Base-by-base conservation (phyloP, 176 grass and related monocot genomes). In the Raddia guianensis region DNA sequence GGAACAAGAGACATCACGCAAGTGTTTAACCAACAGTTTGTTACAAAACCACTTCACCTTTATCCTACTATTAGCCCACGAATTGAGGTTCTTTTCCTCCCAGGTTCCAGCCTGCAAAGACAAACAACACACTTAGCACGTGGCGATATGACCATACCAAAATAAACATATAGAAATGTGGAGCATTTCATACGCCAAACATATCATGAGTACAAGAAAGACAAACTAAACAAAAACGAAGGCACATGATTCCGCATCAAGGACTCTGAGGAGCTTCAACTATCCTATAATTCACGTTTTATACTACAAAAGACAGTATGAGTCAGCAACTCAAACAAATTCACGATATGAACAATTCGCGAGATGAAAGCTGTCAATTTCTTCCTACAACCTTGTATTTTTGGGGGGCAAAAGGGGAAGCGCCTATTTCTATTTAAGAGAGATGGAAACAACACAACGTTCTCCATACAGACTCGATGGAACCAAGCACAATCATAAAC, bases 21-120 rank as follows among this genome's bases (percentile, higher is more conserved):
- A 80, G 46, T 16, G 53, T 69, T 70, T 64, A 12, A 8, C 12
- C 51, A 76, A 48, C 15, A 37, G 11, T 49, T 60, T 6, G 33
- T 12, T 8, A 61, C 4, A 8, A 67, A 83, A 63, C 10, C 15
- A 78, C 49, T 19, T 15, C 56, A 99, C 96, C 90, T 99, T 99
- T 70, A 99, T 95, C 69, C 92, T 87, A 71, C 76, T 74, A 67
- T 53, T 95, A 63, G 96, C 92, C 96, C 96, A 99, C 86, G 96
- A 88, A 87, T 89, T 95, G 18, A 99, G 90, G 79, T 93, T 99
- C 68, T 87, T 99, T 80, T 99, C 96, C 79, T 95, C 96, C 96
- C 96, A 99, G 11, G 96, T 99, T 80, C 96, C 96, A 85, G 92
- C 96, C 95, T 98, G 90, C 42, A 94, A 68, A 78, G 14, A 37